Conservation (phyloP, 108 stramenopile genomes). For the Skeletonema tropicum region DNA sequence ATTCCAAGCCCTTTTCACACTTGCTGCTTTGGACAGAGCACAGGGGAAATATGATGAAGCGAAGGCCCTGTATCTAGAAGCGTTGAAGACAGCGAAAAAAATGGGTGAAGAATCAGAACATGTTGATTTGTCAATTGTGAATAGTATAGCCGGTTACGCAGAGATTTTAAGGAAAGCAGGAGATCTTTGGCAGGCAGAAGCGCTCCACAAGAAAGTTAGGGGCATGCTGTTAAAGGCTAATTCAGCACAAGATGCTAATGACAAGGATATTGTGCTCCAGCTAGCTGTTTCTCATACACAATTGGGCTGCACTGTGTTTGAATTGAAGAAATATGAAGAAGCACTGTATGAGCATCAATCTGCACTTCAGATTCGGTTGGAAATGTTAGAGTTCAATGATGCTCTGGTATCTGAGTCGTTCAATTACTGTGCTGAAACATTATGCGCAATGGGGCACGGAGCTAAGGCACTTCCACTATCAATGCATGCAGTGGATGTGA, state of each 20-base stretch:
- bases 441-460: conserved; percentile 17
- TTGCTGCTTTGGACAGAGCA: conserved; percentile 17
- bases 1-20: background rate
- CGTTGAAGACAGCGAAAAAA: conserved; percentile 8
- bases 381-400: conserved; percentile 8
- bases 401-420: conserved; percentile 14
- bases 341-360: conserved; percentile 11
- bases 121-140: conserved; percentile 10
- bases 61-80: conserved; percentile 16
- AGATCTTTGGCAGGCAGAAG: conserved; percentile 22
- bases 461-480: conserved; percentile 10
- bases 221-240: conserved; percentile 8
- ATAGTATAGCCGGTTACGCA: conserved; percentile 20
- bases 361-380: conserved; percentile 13
- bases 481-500: conserved; percentile 19
- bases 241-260: background rate
- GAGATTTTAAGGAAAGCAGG: conserved; percentile 28
- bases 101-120: conserved; percentile 4
- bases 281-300: conserved; percentile 26
- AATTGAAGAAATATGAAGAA: conserved; percentile 17
- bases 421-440: conserved; percentile 27
- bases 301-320: conserved; percentile 24
- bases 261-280: conserved; percentile 11
- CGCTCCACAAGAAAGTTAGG: conserved; percentile 23
- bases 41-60: conserved; percentile 26